Conservation (phyloP, 805 yeast genomes). For the Wickerhamomyces ciferrii region DNA sequence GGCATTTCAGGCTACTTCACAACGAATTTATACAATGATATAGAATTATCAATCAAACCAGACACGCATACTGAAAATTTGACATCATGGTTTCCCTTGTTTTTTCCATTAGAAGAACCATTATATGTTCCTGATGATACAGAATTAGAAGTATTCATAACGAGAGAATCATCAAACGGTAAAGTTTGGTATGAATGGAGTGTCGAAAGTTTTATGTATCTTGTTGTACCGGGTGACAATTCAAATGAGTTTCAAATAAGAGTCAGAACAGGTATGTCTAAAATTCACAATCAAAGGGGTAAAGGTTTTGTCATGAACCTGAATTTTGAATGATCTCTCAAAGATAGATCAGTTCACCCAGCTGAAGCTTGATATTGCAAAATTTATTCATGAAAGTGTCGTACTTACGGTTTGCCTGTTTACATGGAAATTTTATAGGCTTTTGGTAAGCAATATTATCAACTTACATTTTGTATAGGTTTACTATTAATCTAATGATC, state of each 20-base stretch:
- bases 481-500: no score
- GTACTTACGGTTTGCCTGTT: no score
- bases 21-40: constrained; percentile 61
- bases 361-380: no score
- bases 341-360: neutral
- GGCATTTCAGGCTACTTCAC: constrained; percentile 74
- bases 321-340: neutral
- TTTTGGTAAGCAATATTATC: no score
- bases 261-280: constrained; percentile 32
- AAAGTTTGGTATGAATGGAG: constrained; percentile 70
- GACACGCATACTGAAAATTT: constrained; percentile 37
- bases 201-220: constrained; percentile 43
- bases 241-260: constrained; percentile 23
- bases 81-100: constrained; percentile 65
- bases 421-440: no score
- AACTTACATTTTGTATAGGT: no score
- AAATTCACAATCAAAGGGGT: constrained; percentile 35
- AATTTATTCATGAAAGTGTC: no score
- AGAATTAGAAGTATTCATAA: constrained; percentile 46
- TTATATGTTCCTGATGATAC: constrained; percentile 46
- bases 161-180: constrained; percentile 36
- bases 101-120: constrained; percentile 56
- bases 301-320: constrained; percentile 15
- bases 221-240: constrained; percentile 23
- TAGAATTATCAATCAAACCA: constrained; percentile 47